A percentile compares a stretch with the other conserved stretches of the same genome.
These are phyloP conservation scores for Rhodotorula glutinis DNA, from an alignment of 1,284 basidiomycete genomes.

Conservation along the genomic window DNA sequence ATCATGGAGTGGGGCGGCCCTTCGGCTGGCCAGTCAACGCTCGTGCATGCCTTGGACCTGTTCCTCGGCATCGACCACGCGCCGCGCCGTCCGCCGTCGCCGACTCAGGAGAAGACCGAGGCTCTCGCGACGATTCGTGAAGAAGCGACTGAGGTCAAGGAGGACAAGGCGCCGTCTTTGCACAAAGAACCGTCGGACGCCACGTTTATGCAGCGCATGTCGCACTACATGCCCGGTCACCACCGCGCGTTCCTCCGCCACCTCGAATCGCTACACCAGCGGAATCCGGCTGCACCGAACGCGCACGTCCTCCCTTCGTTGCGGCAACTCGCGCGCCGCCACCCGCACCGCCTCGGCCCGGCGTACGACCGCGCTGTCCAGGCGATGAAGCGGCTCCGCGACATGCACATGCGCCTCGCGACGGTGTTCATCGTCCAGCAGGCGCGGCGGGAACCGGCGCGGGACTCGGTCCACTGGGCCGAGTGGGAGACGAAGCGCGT, in stretches of 20 bases:
- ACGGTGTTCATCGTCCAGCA: constrained; percentile 37
- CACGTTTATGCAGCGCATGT: constrained; percentile 74
- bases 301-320: constrained; percentile 50
- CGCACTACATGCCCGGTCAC: constrained; percentile 82
- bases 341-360: constrained; percentile 41
- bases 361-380: constrained; percentile 31
- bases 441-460: constrained; percentile 45
- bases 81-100: constrained; percentile 40
- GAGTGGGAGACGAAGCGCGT: constrained; percentile 58
- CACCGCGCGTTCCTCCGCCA: constrained; percentile 86
- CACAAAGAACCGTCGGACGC: constrained; percentile 43
- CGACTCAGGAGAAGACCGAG: neutral
- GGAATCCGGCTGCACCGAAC: constrained; percentile 58
- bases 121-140: constrained; percentile 9
- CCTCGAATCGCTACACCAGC: constrained; percentile 52
- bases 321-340: constrained; percentile 45
- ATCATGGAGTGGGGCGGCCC: constrained; percentile 70
- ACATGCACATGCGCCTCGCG: constrained; percentile 34
- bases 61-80: constrained; percentile 79
- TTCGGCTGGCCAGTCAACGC: constrained; percentile 82
- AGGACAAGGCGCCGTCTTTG: neutral
- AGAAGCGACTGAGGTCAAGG: neutral
- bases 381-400: constrained; percentile 37
- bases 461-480: constrained; percentile 64
- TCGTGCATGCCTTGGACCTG: constrained; percentile 83